These are phyloP conservation scores for Boletellus emodensis DNA, from an alignment of 768 basidiomycete species.

Conservation along the genomic window DNA sequence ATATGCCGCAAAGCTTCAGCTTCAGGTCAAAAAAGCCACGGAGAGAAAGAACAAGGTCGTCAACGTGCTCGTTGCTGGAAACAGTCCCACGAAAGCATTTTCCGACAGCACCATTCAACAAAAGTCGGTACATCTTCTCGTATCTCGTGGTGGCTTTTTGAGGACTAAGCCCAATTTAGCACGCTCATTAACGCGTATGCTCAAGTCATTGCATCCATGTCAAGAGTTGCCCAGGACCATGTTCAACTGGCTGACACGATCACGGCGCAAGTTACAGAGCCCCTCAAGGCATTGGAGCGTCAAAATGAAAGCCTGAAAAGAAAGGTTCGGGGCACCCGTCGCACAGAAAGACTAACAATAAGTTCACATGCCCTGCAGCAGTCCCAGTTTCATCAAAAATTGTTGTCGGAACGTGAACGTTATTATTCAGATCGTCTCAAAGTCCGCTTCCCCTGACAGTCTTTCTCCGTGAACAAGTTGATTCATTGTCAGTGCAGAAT, in stretches of 20 bases:
- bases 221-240: slow-evolving; percentile 65
- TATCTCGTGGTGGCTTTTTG: slow-evolving; percentile 8
- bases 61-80: slow-evolving; percentile 55
- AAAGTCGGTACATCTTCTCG: slow-evolving; percentile 41
- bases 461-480: neutral
- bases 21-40: slow-evolving; percentile 57
- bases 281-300: slow-evolving; percentile 55
- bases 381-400: slow-evolving; percentile 64
- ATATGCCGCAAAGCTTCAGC: slow-evolving; percentile 69
- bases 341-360: neutral
- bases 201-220: slow-evolving; percentile 59
- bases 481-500: slow-evolving; percentile 16
- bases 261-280: slow-evolving; percentile 57
- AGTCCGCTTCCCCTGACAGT: slow-evolving; percentile 37
- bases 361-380: slow-evolving; percentile 45
- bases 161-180: slow-evolving; percentile 36
- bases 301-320: slow-evolving; percentile 64
- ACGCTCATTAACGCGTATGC: slow-evolving; percentile 71
- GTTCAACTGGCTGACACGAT: slow-evolving; percentile 60
- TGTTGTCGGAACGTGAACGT: slow-evolving; percentile 67
- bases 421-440: slow-evolving; percentile 65
- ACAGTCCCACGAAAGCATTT: slow-evolving; percentile 62
- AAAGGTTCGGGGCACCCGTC: slow-evolving; percentile 41
- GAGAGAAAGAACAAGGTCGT: slow-evolving; percentile 69
- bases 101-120: slow-evolving; percentile 47